These are phyloP conservation scores for Zopfia rhizophila DNA, from an alignment of 2,329 filamentous ascomycete genomes.

Conservation along the genomic window DNA sequence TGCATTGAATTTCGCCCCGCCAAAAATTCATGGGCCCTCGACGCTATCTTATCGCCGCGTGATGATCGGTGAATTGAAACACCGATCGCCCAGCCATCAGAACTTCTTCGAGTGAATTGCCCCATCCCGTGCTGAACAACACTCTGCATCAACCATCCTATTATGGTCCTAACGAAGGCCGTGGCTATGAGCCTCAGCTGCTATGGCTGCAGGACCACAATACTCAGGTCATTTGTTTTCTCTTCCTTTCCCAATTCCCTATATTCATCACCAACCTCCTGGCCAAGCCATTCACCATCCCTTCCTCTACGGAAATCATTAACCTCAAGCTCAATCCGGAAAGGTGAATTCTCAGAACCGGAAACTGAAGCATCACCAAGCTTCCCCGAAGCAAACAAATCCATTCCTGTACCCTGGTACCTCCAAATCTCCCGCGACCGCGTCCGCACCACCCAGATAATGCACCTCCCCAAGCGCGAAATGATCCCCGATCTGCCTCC, in stretches of 20 bases:
- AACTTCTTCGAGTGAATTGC: neutral
- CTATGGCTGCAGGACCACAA: constrained; percentile 30
- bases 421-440: constrained; percentile 72
- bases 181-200: constrained; percentile 36
- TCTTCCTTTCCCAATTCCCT: constrained; percentile 15
- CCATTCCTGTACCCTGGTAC: constrained; percentile 77
- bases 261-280: constrained; percentile 14
- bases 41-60: constrained; percentile 42
- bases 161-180: constrained; percentile 37
- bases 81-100: constrained; percentile 1
- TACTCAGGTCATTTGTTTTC: constrained; percentile 13
- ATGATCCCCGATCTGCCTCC: constrained; percentile 72
- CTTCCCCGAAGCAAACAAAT: constrained; percentile 11
- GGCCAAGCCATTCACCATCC: constrained; percentile 9
- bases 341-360: constrained; percentile 19
- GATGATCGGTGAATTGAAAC: constrained; percentile 24
- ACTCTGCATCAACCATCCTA: constrained; percentile 1
- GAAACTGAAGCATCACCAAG: constrained; percentile 13
- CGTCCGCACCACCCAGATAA: constrained; percentile 37
- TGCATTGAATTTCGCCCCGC: constrained; percentile 46
- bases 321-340: constrained; percentile 27
- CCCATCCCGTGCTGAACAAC: no score
- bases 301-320: constrained; percentile 27
- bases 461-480: constrained; percentile 61
- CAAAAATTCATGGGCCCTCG: constrained; percentile 31